phyloP scores from a whole-genome alignment of 2,329 filamentous ascomycete genomes.

The Cladosporium sp. region DNA sequence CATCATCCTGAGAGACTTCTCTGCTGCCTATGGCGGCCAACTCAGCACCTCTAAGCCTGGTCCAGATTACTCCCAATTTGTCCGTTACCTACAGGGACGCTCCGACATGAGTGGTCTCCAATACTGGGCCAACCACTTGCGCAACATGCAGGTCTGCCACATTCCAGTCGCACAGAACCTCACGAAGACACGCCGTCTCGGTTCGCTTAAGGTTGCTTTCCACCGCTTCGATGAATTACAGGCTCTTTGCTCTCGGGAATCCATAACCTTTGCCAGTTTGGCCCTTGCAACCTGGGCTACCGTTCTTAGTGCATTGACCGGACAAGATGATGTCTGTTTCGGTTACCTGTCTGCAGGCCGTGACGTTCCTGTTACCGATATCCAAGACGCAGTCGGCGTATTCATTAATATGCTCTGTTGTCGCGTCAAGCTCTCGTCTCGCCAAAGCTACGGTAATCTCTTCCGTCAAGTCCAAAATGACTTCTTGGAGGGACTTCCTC shows the following conservation, averaged over 20 bases:
- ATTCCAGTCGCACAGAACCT: conserved; percentile 4
- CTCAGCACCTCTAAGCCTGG: neutral
- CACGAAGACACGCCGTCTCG: conserved; percentile 5
- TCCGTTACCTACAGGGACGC: neutral
- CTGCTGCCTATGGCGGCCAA: conserved; percentile 6
- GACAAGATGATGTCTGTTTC: conserved; percentile 31
- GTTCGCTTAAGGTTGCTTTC: conserved; percentile 10
- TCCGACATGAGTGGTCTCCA: conserved; percentile 9
- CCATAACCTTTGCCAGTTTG: conserved; percentile 7
- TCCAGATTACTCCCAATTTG: conserved; percentile 5
- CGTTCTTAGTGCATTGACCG: conserved; percentile 7
- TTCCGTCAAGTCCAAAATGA: conserved; percentile 12
- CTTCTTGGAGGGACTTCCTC: conserved; percentile 10
- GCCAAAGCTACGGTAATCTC: conserved; percentile 6
- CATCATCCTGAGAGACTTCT: conserved; percentile 8
- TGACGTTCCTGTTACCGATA: conserved; percentile 18
- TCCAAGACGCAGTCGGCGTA: conserved; percentile 13
- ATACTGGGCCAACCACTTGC: conserved; percentile 7
- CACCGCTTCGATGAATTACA: conserved; percentile 10
- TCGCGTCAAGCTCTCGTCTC: conserved; percentile 12
- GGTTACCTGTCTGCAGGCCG: conserved; percentile 36
- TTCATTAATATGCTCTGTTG: conserved; percentile 15
- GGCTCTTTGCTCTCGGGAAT: neutral
- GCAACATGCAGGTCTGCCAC: neutral
- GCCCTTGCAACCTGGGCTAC: conserved; percentile 7